These are phyloP conservation scores for Pestalotiopsis sp. DNA, from an alignment of 2,329 filamentous ascomycete species.

Conservation along the genomic window DNA sequence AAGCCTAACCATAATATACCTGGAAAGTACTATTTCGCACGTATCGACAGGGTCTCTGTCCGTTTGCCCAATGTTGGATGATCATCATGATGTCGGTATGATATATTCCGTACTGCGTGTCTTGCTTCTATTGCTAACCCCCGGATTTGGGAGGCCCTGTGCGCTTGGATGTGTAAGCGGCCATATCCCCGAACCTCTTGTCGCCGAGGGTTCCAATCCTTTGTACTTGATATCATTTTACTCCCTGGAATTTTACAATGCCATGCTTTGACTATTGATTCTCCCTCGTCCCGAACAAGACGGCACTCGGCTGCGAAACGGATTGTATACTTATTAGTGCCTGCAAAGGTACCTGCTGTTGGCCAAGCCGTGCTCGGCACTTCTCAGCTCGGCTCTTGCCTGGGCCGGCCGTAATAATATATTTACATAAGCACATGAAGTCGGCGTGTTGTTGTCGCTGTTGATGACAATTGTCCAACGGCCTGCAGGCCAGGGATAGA, in stretches of 20 bases:
- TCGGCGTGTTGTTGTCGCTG: too few species aligned
- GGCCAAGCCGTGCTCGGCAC: not conserved
- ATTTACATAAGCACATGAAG: not conserved
- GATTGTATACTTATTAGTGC: not conserved
- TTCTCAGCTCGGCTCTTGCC: not conserved
- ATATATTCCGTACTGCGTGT: not conserved
- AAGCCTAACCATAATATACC: not conserved
- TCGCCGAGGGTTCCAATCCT: too few species aligned
- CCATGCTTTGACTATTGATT: not conserved
- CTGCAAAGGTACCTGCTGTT: not conserved
- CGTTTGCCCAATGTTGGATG: not conserved
- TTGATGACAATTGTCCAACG: not conserved
- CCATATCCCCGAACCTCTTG: not conserved
- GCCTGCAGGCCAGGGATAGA: not conserved
- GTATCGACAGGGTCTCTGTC: not conserved
- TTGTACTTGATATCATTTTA: too few species aligned
- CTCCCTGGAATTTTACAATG: too few species aligned
- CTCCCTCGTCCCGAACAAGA: not conserved
- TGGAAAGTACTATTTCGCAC: not conserved
- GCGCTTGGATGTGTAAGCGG: not conserved
- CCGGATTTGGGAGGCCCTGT: not conserved
- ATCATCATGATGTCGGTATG: not conserved
- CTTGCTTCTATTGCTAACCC: not conserved
- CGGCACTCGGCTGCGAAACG: not conserved
- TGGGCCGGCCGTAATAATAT: not conserved